These are phyloP conservation scores for Hygrocybe coccinea DNA, from an alignment of 768 basidiomycete species.

Conservation along the genomic window DNA sequence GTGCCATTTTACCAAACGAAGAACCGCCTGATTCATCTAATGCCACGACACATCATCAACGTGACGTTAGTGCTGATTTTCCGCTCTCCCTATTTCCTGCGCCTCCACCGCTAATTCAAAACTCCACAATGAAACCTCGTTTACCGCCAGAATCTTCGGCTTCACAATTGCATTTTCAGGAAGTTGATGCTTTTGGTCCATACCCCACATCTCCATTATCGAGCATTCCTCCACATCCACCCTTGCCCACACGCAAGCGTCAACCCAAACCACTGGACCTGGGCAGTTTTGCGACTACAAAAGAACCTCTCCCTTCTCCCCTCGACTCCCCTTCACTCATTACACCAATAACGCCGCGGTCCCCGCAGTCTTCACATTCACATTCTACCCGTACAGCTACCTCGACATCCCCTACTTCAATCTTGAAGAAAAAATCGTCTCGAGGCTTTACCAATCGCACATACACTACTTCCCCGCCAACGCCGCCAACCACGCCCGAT, in stretches of 20 bases:
- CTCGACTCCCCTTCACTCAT: constrained; percentile 40
- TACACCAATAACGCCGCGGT: constrained; percentile 38
- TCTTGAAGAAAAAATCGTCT: constrained; percentile 18
- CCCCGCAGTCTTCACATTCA: constrained; percentile 7
- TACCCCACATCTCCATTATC: constrained; percentile 12
- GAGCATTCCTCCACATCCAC: constrained; percentile 6
- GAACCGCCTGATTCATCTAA: neutral
- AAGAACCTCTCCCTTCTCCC: constrained; percentile 15
- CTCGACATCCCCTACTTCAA: constrained; percentile 12
- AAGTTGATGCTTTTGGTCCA: constrained; percentile 1
- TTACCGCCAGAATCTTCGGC: neutral
- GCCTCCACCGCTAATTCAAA: constrained; percentile 36
- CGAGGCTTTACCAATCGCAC: neutral
- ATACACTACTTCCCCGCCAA: constrained; percentile 29
- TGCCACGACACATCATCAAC: neutral
- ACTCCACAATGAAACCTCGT: constrained; percentile 3
- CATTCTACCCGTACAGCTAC: constrained; percentile 7
- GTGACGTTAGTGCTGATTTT: constrained; percentile 8
- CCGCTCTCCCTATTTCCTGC: constrained; percentile 35
- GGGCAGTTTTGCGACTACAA: neutral
- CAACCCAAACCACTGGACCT: constrained; percentile 39
- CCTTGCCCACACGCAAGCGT: constrained; percentile 11
- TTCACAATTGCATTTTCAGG: neutral
- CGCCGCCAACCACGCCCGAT: constrained; percentile 23
- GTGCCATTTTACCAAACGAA: neutral